Conservation (phyloP, 805 yeast genomes). For the Candida quercuum region DNA sequence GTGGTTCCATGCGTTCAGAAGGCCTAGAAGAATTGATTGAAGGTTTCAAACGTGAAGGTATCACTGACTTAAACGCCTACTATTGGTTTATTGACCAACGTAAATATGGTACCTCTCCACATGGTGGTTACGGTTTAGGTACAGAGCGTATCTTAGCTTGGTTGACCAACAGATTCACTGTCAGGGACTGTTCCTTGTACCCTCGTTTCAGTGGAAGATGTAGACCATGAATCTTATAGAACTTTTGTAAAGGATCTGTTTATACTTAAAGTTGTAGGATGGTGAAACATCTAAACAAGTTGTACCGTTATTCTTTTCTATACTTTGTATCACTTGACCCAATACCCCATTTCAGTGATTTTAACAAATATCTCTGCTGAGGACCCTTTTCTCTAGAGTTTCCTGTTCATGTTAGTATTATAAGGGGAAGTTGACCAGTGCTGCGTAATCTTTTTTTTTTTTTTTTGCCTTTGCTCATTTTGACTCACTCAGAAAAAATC, state of each 20-base stretch:
- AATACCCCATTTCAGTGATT: too few species aligned
- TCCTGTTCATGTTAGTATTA: too few species aligned
- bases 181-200: slow-evolving; percentile 94
- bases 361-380: too few species aligned
- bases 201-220: slow-evolving; percentile 99
- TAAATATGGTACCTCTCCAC: slow-evolving; percentile 96
- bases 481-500: neutral
- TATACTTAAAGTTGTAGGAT: neutral
- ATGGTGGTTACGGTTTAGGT: slow-evolving; percentile 99
- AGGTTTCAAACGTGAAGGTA: slow-evolving; percentile 90
- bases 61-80: slow-evolving; percentile 67
- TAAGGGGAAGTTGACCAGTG: too few species aligned
- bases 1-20: slow-evolving; percentile 97
- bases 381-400: too few species aligned
- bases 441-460: too few species aligned
- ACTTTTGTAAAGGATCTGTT: neutral
- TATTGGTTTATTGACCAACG: slow-evolving; percentile 97
- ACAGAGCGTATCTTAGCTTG: slow-evolving; percentile 97
- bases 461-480: too few species aligned
- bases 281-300: too few species aligned
- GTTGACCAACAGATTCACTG: slow-evolving; percentile 97
- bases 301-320: too few species aligned
- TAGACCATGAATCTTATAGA: slow-evolving; percentile 61
- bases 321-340: too few species aligned
- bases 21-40: slow-evolving; percentile 76